These are phyloP conservation scores for Rhodotorula mucilaginosa DNA, from an alignment of 1,284 basidiomycete species.

Conservation along the genomic window DNA sequence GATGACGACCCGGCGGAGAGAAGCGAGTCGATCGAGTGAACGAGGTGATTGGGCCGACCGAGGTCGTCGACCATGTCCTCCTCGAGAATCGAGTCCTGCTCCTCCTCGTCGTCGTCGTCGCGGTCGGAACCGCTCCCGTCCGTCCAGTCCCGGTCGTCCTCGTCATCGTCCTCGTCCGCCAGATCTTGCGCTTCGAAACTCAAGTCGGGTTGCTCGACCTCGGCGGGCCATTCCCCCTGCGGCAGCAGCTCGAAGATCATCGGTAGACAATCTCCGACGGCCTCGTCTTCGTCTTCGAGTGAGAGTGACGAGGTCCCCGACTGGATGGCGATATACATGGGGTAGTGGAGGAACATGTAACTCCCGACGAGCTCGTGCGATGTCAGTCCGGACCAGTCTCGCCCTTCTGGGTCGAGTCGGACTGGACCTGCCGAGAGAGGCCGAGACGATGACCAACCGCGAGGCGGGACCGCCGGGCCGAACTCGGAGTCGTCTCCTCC, in stretches of 20 bases:
- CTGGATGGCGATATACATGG: constrained; percentile 17
- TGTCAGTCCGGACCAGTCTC: constrained; percentile 35
- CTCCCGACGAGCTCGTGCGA: constrained; percentile 14
- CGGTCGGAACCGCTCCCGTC: background rate
- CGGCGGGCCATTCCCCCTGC: constrained; percentile 21
- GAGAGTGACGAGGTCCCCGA: background rate
- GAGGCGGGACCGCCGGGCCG: constrained; percentile 4
- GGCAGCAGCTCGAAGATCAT: constrained; percentile 28
- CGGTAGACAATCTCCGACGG: constrained; percentile 34
- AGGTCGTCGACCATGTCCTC: background rate
- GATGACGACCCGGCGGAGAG: no score
- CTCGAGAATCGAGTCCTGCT: background rate
- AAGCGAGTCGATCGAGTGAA: no score
- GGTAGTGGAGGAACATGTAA: constrained; percentile 31
- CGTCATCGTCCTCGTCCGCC: background rate
- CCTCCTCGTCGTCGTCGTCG: background rate
- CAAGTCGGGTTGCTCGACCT: constrained; percentile 8
- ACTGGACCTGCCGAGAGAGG: background rate
- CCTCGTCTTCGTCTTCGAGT: constrained; percentile 30
- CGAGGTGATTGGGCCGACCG: no score
- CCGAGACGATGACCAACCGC: background rate
- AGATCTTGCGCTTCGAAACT: background rate
- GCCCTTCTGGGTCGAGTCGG: background rate
- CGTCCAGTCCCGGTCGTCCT: background rate
- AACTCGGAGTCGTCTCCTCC: background rate